phyloP scores from a whole-genome alignment of 2,329 filamentous ascomycete species.

The Periconia sp. region DNA sequence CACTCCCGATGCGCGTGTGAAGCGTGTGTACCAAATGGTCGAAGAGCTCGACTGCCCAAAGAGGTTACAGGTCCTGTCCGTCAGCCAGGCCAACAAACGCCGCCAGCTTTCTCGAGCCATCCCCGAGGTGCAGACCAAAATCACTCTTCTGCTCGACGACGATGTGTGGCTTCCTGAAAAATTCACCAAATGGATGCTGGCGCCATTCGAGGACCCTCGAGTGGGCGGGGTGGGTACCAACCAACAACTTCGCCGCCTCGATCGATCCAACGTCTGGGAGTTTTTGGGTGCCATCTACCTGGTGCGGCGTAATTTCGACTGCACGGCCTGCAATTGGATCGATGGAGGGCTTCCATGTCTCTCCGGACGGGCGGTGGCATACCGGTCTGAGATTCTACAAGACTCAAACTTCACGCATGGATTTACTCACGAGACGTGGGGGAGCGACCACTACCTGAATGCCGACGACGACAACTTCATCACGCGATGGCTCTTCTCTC shows the following conservation, averaged over 20 bases:
- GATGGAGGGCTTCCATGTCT: slow-evolving; percentile 97
- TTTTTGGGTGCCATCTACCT: slow-evolving; percentile 92
- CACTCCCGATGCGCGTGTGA: slow-evolving; percentile 78
- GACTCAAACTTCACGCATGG: slow-evolving; percentile 83
- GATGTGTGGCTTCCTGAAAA: slow-evolving; percentile 91
- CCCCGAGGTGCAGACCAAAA: slow-evolving; percentile 76
- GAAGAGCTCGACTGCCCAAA: slow-evolving; percentile 48
- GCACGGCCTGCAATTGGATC: slow-evolving; percentile 90
- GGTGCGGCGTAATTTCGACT: slow-evolving; percentile 93
- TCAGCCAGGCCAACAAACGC: slow-evolving; percentile 89
- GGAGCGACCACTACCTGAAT: slow-evolving; percentile 77
- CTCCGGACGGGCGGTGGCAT: slow-evolving; percentile 90
- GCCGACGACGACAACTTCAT: slow-evolving; percentile 99
- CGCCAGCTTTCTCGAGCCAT: slow-evolving; percentile 91
- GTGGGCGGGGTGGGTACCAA: slow-evolving; percentile 93
- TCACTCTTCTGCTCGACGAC: slow-evolving; percentile 93
- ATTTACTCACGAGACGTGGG: slow-evolving; percentile 82
- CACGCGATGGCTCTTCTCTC: slow-evolving; percentile 89
- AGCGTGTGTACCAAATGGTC: slow-evolving; percentile 65
- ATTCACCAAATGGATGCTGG: slow-evolving; percentile 86
- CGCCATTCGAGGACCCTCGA: slow-evolving; percentile 80
- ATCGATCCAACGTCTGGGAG: slow-evolving; percentile 70
- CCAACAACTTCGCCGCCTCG: slow-evolving; percentile 76
- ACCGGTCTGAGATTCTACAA: slow-evolving; percentile 83
- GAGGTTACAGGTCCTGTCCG: slow-evolving; percentile 72